phyloP scores from a whole-genome alignment of 306 rosid species.

The Dryas octopetala region DNA sequence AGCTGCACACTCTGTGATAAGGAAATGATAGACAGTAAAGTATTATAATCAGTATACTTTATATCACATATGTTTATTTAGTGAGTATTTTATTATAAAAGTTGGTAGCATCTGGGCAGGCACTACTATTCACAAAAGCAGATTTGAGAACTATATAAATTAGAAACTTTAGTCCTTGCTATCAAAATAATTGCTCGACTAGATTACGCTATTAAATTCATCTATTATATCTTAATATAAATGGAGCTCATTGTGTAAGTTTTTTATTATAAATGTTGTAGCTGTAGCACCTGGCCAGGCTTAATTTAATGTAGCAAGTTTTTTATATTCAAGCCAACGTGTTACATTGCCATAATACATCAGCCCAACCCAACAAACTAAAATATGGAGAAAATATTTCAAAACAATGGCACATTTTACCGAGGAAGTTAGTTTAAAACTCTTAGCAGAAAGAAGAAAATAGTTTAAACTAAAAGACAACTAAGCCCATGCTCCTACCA shows the following conservation, averaged over 20 bases:
- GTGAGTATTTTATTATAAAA: constrained; percentile 21
- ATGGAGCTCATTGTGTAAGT: constrained; percentile 13
- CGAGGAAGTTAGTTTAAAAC: constrained; percentile 26
- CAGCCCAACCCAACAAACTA: constrained; percentile 26
- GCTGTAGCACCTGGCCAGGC: constrained; percentile 35
- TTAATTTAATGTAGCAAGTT: constrained; percentile 17
- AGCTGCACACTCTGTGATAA: constrained; percentile 28
- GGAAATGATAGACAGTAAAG: constrained; percentile 23
- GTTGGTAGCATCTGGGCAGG: constrained; percentile 37
- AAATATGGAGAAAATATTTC: constrained; percentile 16
- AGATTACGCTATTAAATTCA: constrained; percentile 24
- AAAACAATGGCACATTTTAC: constrained; percentile 26
- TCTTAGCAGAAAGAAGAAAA: constrained; percentile 3
- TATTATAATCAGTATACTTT: constrained; percentile 16
- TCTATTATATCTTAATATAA: constrained; percentile 12
- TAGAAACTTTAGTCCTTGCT: constrained; percentile 6
- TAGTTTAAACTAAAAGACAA: constrained; percentile 30
- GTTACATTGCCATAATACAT: constrained; percentile 29
- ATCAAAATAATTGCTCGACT: constrained; percentile 31
- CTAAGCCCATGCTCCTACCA: constrained; percentile 39
- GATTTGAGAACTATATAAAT: constrained; percentile 24
- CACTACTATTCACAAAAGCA: constrained; percentile 22
- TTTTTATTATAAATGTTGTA: constrained; percentile 27
- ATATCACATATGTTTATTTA: constrained; percentile 31
- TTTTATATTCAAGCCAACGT: constrained; percentile 32